Conservation (phyloP, 2,329 filamentous ascomycete genomes). For the Fusarium verticillioides region DNA sequence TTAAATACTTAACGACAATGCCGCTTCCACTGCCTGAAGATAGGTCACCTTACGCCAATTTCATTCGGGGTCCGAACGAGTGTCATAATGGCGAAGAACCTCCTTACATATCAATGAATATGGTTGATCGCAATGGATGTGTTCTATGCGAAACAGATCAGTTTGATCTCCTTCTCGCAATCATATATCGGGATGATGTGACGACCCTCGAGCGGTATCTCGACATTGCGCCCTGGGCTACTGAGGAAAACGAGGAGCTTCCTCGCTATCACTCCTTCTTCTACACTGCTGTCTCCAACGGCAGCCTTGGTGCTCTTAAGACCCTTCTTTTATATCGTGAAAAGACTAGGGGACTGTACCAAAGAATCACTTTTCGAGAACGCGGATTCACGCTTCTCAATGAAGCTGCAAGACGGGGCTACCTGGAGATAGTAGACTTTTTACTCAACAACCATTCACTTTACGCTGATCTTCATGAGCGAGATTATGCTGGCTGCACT, state of each 20-base stretch:
- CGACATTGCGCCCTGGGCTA: not conserved
- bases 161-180: not conserved
- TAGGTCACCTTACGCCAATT: not conserved
- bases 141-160: not conserved
- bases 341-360: not conserved
- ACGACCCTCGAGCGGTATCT: not conserved
- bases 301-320: not conserved
- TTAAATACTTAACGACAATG: not conserved
- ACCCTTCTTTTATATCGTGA: not conserved
- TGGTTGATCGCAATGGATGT: not conserved
- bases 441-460: not conserved
- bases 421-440: not conserved
- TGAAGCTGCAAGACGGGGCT: not conserved
- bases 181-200: not conserved
- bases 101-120: not conserved
- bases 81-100: not conserved
- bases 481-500: not conserved
- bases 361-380: not conserved
- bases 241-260: not conserved
- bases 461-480: not conserved
- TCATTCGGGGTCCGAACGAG: not conserved
- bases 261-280: not conserved
- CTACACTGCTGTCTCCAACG: not conserved
- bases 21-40: accelerated
- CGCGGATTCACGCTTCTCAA: not conserved